Conservation (phyloP, 768 basidiomycete genomes). For the Auriscalpium orientale region DNA sequence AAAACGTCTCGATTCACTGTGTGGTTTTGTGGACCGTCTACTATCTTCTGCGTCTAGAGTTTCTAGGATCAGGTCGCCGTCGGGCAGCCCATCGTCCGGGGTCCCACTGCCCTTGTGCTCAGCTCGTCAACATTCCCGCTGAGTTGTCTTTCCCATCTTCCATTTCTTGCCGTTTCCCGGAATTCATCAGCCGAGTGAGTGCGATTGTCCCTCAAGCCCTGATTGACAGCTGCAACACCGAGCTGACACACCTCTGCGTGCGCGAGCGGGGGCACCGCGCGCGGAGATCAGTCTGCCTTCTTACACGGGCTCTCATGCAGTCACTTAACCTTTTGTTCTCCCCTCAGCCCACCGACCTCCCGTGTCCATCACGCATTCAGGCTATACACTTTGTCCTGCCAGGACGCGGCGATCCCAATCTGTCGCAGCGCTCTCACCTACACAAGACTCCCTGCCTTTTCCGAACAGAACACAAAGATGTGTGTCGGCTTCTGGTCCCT, state of each 20-base stretch:
- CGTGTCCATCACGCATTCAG: background rate
- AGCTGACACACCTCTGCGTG: background rate
- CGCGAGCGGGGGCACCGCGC: background rate
- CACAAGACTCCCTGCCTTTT: background rate
- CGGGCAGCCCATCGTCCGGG: too few relatives aligned
- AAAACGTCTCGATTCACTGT: too few relatives aligned
- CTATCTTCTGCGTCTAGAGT: too few relatives aligned
- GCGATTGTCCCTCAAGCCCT: background rate
- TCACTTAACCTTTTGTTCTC: background rate
- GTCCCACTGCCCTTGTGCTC: too few relatives aligned
- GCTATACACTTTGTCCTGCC: background rate
- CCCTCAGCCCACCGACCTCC: background rate
- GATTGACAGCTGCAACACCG: background rate
- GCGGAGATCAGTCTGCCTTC: background rate
- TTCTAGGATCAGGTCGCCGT: too few relatives aligned
- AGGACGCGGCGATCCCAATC: background rate
- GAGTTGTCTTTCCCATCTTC: background rate
- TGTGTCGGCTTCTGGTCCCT: constrained; percentile 76
- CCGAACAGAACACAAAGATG: constrained; percentile 33
- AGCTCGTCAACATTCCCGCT: background rate
- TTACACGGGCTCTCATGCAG: background rate
- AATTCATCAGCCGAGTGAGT: background rate
- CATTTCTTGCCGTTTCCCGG: background rate
- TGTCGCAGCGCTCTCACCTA: background rate
- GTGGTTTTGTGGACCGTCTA: too few relatives aligned